A percentile compares a stretch with the other conserved stretches of the same genome.
phyloP scores from a whole-genome alignment of 176 grass and related monocot genomes.

The Paspalum notatum region DNA sequence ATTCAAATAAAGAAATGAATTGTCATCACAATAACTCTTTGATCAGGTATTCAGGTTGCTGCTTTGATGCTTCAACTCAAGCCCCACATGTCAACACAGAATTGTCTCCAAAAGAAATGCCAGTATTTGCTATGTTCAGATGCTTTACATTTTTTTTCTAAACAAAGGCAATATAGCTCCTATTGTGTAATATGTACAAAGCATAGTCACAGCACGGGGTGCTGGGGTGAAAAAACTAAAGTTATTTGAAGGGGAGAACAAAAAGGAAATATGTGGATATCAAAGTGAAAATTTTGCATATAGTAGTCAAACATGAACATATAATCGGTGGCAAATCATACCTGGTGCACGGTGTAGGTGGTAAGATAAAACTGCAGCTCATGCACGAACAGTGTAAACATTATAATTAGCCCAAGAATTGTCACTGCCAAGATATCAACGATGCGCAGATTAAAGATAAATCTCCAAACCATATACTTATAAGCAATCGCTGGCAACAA shows the following conservation, averaged over 20 bases:
- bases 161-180: not conserved
- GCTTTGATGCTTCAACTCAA: not conserved
- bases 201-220: not conserved
- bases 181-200: not conserved
- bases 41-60: too few species aligned
- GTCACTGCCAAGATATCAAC: slow-evolving; percentile 60
- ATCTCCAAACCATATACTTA: slow-evolving; percentile 4
- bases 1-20: not conserved
- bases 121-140: not conserved
- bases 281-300: not conserved
- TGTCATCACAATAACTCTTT: slow-evolving; percentile 8
- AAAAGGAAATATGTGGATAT: not conserved
- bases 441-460: not conserved
- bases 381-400: slow-evolving; percentile 81
- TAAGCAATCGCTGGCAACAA: not conserved
- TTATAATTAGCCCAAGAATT: slow-evolving; percentile 80
- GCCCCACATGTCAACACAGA: not conserved
- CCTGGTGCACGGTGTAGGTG: slow-evolving; percentile 85
- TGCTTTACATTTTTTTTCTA: not conserved
- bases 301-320: slow-evolving; percentile 4
- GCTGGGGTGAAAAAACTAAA: not conserved
- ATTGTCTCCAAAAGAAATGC: not conserved
- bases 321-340: slow-evolving; percentile 17
- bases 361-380: slow-evolving; percentile 96
- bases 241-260: not conserved